Evolutionary conservation across 2,329 filamentous ascomycete genomes (phyloP).

Genomic region (Thelonectria blattea): DNA sequence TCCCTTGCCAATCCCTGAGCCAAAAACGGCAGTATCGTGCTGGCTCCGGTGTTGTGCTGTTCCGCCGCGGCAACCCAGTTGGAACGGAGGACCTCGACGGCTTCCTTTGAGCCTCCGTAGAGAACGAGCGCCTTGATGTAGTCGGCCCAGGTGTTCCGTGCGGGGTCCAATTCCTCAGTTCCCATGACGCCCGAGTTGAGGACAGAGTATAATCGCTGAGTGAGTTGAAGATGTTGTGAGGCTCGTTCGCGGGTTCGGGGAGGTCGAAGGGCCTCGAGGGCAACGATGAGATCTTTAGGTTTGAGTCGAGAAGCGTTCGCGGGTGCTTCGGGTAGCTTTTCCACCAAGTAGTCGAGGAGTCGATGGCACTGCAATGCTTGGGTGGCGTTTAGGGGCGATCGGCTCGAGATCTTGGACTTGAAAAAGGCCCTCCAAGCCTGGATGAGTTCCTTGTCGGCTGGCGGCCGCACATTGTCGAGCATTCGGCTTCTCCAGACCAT

Average conservation of each 20-base stretch:
- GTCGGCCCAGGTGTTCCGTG: conserved; percentile 39
- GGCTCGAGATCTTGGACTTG: conserved; percentile 55
- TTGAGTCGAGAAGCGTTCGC: conserved; percentile 41
- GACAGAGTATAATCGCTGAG: conserved; percentile 49
- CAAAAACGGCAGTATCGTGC: conserved; percentile 40
- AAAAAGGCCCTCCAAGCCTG: conserved; percentile 72
- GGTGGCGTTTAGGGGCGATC: conserved; percentile 64
- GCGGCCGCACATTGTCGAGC: conserved; percentile 68
- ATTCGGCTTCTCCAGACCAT: conserved; percentile 70
- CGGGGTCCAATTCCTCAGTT: conserved; percentile 24
- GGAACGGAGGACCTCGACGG: conserved; percentile 50
- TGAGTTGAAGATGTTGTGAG: conserved; percentile 55
- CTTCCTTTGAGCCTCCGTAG: conserved; percentile 62
- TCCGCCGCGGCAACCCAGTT: conserved; percentile 38
- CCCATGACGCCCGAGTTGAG: conserved; percentile 30
- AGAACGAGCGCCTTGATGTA: conserved; percentile 53
- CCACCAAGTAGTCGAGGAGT: conserved; percentile 66
- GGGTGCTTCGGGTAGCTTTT: conserved; percentile 30
- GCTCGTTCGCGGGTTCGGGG: conserved; percentile 51
- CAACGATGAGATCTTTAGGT: conserved; percentile 44
- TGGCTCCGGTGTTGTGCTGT: conserved; percentile 26
- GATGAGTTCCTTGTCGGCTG: conserved; percentile 65
- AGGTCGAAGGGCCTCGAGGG: conserved; percentile 51
- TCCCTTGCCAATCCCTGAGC: conserved; percentile 65
- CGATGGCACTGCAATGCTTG: conserved; percentile 64